phyloP scores from a whole-genome alignment of 1,284 basidiomycete genomes.

The Singerocomus inundabilis region DNA sequence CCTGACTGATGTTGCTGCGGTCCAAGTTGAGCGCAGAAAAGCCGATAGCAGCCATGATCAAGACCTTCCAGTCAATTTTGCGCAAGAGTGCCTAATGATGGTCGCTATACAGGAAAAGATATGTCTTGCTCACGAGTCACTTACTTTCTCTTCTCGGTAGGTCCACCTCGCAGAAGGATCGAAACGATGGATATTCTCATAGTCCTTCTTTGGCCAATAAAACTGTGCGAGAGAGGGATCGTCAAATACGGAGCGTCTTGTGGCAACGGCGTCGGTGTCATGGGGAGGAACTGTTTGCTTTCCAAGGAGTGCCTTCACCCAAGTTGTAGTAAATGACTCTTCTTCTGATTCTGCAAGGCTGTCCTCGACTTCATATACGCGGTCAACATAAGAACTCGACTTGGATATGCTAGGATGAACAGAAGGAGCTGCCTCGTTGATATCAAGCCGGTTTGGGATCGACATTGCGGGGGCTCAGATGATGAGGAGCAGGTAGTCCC shows the following conservation, averaged over 20 bases:
- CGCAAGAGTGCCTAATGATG: no score
- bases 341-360: constrained; percentile 1
- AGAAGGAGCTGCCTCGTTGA: not conserved
- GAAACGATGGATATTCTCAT: constrained; percentile 67
- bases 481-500: not conserved
- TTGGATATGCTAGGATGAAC: not conserved
- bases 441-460: not conserved
- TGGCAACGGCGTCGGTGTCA: constrained; percentile 10
- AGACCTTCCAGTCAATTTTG: no score
- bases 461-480: not conserved
- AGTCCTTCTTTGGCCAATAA: constrained; percentile 54
- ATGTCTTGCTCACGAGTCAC: constrained; percentile 9
- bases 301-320: constrained; percentile 2
- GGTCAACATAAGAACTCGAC: not conserved
- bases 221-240: constrained; percentile 49
- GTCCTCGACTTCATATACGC: not conserved
- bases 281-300: not conserved
- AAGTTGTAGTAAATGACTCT: not conserved
- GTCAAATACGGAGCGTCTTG: no score
- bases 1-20: no score
- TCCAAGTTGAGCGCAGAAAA: no score
- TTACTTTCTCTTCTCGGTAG: constrained; percentile 58
- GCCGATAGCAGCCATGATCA: no score
- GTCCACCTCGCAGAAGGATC: constrained; percentile 70
- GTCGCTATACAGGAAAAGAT: no score